Conservation (phyloP, 2,329 filamentous ascomycete species). For the Didymella keratinophila region DNA sequence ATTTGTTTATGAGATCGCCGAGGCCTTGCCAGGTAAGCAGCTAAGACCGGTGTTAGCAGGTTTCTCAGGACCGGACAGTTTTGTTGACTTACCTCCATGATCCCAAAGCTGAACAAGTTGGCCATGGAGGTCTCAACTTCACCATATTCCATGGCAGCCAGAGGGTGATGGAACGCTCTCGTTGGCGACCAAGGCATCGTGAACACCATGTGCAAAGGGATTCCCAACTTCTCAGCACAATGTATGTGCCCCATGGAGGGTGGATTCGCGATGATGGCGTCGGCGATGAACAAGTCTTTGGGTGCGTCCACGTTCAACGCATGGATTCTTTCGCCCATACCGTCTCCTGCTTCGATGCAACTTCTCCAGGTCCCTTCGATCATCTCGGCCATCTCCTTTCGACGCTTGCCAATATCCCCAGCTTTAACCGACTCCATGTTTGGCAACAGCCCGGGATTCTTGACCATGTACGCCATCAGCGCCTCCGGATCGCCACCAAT, state of each 20-base stretch:
- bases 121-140: slow-evolving; percentile 45
- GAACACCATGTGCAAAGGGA: slow-evolving; percentile 84
- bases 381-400: slow-evolving; percentile 39
- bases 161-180: slow-evolving; percentile 58
- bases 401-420: slow-evolving; percentile 47
- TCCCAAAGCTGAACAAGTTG: slow-evolving; percentile 57
- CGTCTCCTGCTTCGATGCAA: slow-evolving; percentile 52
- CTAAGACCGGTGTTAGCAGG: not conserved
- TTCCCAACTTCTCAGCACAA: slow-evolving; percentile 74
- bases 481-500: slow-evolving; percentile 49
- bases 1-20: slow-evolving; percentile 59
- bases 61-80: not conserved
- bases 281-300: slow-evolving; percentile 74
- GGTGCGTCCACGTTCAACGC: slow-evolving; percentile 24
- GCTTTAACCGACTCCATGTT: slow-evolving; percentile 36
- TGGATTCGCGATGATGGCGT: slow-evolving; percentile 50
- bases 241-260: slow-evolving; percentile 60
- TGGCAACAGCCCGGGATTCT: slow-evolving; percentile 55
- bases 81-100: slow-evolving; percentile 50
- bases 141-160: slow-evolving; percentile 57
- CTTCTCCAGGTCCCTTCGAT: slow-evolving; percentile 47
- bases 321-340: slow-evolving; percentile 22
- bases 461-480: slow-evolving; percentile 62
- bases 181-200: slow-evolving; percentile 67
- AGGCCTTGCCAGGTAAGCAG: slow-evolving; percentile 61